A percentile compares a stretch with the other conserved stretches of the same genome.
Evolutionary conservation across 169 alveolate genomes (phyloP).

Genomic region (Eimeria praecox): DNA sequence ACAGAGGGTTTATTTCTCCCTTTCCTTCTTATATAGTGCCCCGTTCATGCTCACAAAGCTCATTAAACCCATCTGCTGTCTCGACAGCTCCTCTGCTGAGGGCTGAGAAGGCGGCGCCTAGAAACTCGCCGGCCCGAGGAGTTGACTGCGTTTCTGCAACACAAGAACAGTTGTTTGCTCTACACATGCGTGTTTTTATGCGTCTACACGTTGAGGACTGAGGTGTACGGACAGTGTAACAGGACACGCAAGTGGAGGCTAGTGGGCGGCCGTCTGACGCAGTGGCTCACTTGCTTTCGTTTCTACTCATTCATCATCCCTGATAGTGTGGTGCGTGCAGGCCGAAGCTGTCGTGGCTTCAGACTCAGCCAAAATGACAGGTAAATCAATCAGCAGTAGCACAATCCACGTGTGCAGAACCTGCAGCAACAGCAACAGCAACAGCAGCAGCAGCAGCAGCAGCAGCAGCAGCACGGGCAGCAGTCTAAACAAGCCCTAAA

Average conservation of each 20-base stretch:
- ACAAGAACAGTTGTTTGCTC: not conserved
- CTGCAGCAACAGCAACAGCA: not conserved
- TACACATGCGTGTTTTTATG: not conserved
- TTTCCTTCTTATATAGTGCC: not conserved
- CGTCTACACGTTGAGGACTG: not conserved
- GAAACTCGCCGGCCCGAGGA: not conserved
- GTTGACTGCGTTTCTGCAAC: not conserved
- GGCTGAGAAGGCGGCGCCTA: not conserved
- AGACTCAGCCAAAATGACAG: conserved; percentile 6
- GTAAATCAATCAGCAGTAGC: too few species aligned
- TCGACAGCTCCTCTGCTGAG: not conserved
- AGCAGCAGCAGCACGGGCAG: conserved; percentile 1
- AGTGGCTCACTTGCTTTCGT: not conserved
- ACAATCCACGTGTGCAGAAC: too few species aligned
- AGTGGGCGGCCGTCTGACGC: not conserved
- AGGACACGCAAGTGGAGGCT: not conserved
- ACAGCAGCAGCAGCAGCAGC: not conserved
- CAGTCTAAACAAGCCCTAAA: not conserved
- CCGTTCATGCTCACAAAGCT: not conserved
- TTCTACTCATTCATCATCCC: not conserved
- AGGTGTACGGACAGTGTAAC: not conserved
- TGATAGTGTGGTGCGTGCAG: not conserved
- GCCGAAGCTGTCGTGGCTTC: not conserved
- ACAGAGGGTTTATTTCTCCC: not conserved
- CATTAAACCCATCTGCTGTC: not conserved